Conservation (phyloP, 495 filamentous ascomycete genomes). For the Xeromyces bisporus region DNA sequence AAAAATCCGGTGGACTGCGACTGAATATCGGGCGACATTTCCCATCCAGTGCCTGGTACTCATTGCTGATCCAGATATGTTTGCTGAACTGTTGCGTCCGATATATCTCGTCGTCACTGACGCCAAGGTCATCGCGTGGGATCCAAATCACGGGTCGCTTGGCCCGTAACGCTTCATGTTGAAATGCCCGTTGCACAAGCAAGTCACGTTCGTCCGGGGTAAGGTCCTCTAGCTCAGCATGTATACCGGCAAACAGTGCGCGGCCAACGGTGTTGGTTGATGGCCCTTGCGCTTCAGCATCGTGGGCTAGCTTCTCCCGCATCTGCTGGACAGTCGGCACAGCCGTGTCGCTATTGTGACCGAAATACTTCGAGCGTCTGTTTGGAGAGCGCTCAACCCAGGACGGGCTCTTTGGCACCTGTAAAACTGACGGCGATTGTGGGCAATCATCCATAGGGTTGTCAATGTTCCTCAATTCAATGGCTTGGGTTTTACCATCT, state of each 20-base stretch:
- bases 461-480: conserved; percentile 44
- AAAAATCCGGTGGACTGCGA: conserved; percentile 81
- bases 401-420: conserved; percentile 13
- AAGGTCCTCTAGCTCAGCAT: conserved; percentile 88
- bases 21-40: conserved; percentile 77
- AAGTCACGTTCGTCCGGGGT: conserved; percentile 80
- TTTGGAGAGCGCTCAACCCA: conserved; percentile 28
- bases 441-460: conserved; percentile 8
- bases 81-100: conserved; percentile 59
- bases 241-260: conserved; percentile 67
- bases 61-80: conserved; percentile 88
- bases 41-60: conserved; percentile 71
- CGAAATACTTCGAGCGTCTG: conserved; percentile 27
- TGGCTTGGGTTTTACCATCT: conserved; percentile 30
- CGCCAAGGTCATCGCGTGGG: conserved; percentile 75
- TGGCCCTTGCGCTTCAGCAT: conserved; percentile 50
- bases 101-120: conserved; percentile 79
- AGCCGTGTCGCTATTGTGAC: conserved; percentile 14
- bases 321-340: conserved; percentile 17
- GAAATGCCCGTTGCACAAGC: conserved; percentile 75
- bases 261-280: conserved; percentile 41
- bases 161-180: conserved; percentile 75
- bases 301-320: conserved; percentile 24
- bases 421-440: conserved; percentile 1
- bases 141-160: conserved; percentile 87